Evolutionary conservation across 2,329 filamentous ascomycete genomes (phyloP).

Genomic region (Trichoderma atroviride): DNA sequence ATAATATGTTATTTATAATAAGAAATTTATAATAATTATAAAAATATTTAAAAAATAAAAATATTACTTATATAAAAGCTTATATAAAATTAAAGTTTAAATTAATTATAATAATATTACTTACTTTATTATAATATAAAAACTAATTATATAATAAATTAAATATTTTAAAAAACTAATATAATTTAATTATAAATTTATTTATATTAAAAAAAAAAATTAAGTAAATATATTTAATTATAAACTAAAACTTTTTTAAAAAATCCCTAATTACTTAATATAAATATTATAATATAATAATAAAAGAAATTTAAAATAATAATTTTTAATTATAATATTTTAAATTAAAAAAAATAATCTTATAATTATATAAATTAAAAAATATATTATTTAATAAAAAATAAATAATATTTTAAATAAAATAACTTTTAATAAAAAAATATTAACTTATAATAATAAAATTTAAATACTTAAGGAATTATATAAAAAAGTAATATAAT

Average conservation of each 20-base stretch:
- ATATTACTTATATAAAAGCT: constrained; percentile 28
- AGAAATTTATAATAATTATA: constrained; percentile 31
- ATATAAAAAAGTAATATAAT: too few species aligned
- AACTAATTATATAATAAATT: constrained; percentile 28
- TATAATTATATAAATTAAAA: neutral
- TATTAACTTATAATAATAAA: too few species aligned
- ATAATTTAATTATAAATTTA: neutral
- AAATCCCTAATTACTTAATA: neutral
- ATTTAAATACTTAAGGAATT: too few species aligned
- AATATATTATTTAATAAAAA: too few species aligned
- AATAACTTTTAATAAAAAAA: too few species aligned
- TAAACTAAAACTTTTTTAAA: neutral
- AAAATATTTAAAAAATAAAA: neutral
- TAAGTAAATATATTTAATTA: neutral
- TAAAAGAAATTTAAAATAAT: neutral
- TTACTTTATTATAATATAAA: constrained; percentile 28
- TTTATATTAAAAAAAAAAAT: neutral
- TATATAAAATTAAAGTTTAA: constrained; percentile 31
- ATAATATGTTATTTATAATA: constrained; percentile 30
- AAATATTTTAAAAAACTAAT: constrained; percentile 23
- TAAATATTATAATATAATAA: neutral
- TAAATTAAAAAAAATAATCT: neutral
- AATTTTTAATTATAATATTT: neutral
- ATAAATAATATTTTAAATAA: too few species aligned
- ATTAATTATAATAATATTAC: constrained; percentile 33